A percentile compares a stretch with the other conserved stretches of the same genome.
Evolutionary conservation across 2,329 filamentous ascomycete species (phyloP).

Genomic region (Elsinoe ampelina): DNA sequence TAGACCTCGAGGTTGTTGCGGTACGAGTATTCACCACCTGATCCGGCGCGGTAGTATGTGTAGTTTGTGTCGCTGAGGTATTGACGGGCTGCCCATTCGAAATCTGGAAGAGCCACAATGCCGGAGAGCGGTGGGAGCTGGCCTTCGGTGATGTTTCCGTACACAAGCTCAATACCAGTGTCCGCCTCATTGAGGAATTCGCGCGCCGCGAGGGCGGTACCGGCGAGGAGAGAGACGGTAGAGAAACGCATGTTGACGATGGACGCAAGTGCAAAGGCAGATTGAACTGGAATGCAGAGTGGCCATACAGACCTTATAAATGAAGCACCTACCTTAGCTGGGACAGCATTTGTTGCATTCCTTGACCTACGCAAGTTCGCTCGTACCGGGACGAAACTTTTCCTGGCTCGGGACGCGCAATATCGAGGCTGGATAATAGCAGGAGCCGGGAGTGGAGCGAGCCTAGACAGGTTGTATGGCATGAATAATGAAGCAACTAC

Average conservation of each 20-base stretch:
- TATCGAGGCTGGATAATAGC: background rate
- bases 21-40: constrained; percentile 38
- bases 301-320: background rate
- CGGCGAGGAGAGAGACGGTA: background rate
- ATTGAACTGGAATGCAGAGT: background rate
- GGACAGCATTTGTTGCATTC: background rate
- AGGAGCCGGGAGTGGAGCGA: constrained; percentile 1
- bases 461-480: constrained; percentile 20
- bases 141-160: constrained; percentile 24
- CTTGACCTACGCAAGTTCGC: background rate
- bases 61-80: constrained; percentile 25
- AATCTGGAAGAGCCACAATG: constrained; percentile 45
- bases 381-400: background rate
- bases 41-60: constrained; percentile 24
- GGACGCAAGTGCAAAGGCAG: background rate
- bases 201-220: constrained; percentile 24
- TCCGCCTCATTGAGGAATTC: constrained; percentile 30
- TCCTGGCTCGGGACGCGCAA: constrained; percentile 4
- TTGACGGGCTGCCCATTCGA: constrained; percentile 44
- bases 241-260: constrained; percentile 2
- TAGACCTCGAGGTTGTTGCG: constrained; percentile 50
- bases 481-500: background rate
- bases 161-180: constrained; percentile 26
- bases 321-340: background rate
- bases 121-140: constrained; percentile 35